A percentile compares a stretch with the other conserved stretches of the same genome.
These are phyloP conservation scores for Aspergillus caelatus DNA, from an alignment of 2,329 filamentous ascomycete species.

Conservation along the genomic window DNA sequence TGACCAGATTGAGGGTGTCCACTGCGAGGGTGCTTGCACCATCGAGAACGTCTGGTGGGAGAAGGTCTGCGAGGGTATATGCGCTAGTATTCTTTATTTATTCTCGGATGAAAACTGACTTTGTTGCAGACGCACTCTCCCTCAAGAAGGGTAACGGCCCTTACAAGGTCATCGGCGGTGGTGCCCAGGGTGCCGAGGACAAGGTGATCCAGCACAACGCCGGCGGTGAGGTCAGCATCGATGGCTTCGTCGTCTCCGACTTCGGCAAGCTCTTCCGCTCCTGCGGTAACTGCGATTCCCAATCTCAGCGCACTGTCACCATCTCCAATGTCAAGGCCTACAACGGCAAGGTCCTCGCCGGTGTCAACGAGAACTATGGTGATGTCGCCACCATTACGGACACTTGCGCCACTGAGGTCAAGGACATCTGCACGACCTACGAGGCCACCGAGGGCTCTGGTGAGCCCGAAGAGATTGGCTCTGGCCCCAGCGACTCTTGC, in stretches of 20 bases:
- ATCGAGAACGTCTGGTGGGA: constrained; percentile 40
- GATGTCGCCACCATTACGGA: constrained; percentile 33
- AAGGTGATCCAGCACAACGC: constrained; percentile 43
- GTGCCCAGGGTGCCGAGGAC: constrained; percentile 36
- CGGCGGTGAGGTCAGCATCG: constrained; percentile 33
- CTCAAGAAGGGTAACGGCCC: constrained; percentile 34
- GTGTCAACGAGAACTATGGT: constrained; percentile 46
- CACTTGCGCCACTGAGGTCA: constrained; percentile 32
- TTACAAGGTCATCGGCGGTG: constrained; percentile 40
- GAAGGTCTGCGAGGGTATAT: constrained; percentile 40
- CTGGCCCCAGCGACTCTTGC: constrained; percentile 36
- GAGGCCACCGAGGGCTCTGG: constrained; percentile 37
- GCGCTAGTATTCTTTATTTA: neutral
- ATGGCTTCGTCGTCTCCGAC: constrained; percentile 44
- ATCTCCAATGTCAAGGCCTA: constrained; percentile 38
- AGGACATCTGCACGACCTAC: constrained; percentile 39
- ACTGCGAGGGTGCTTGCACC: constrained; percentile 40
- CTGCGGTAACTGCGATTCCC: constrained; percentile 49
- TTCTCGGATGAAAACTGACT: neutral
- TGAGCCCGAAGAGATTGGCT: constrained; percentile 35
- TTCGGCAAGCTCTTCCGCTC: constrained; percentile 51
- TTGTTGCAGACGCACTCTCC: constrained; percentile 38
- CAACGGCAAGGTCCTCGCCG: constrained; percentile 28
- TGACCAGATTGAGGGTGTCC: constrained; percentile 45
- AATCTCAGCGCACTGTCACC: constrained; percentile 34